These are phyloP conservation scores for Penicillium waksmanii DNA, from an alignment of 495 filamentous ascomycete genomes.

Conservation along the genomic window DNA sequence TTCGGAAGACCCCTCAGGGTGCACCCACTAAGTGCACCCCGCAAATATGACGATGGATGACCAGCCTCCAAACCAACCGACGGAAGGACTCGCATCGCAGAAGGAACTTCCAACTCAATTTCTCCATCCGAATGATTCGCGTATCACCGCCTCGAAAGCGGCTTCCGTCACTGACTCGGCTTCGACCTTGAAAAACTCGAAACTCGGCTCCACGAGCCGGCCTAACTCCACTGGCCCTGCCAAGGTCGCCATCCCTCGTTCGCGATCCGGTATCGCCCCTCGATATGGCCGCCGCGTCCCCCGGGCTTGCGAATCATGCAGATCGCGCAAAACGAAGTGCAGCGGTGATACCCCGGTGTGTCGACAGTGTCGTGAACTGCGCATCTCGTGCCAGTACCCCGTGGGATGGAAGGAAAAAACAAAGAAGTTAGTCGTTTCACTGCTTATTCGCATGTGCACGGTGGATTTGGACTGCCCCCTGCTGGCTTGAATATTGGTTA, in stretches of 20 bases:
- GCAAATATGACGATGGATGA: constrained; percentile 29
- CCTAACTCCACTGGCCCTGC: constrained; percentile 8
- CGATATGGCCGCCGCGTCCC: constrained; percentile 51
- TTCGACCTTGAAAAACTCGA: constrained; percentile 9
- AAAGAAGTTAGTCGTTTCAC: constrained; percentile 48
- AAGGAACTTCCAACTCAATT: background rate
- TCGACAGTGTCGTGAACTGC: constrained; percentile 59
- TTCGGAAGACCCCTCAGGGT: background rate
- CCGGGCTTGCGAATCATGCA: constrained; percentile 72
- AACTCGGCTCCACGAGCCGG: background rate
- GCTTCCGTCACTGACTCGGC: constrained; percentile 14
- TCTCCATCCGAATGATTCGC: background rate
- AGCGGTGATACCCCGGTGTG: constrained; percentile 61
- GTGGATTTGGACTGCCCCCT: background rate
- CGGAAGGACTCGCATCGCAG: background rate
- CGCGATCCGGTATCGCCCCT: constrained; percentile 32
- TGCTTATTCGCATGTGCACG: constrained; percentile 4
- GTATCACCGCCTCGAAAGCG: constrained; percentile 3
- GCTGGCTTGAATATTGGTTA: constrained; percentile 2
- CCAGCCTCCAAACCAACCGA: constrained; percentile 6
- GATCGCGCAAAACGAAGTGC: constrained; percentile 69
- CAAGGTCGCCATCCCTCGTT: constrained; percentile 55
- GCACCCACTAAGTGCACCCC: background rate
- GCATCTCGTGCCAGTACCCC: constrained; percentile 54
- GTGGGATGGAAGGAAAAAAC: constrained; percentile 61